Evolutionary conservation across 345 rosid species (phyloP).

Genomic region (Euphorbia peplus): DNA sequence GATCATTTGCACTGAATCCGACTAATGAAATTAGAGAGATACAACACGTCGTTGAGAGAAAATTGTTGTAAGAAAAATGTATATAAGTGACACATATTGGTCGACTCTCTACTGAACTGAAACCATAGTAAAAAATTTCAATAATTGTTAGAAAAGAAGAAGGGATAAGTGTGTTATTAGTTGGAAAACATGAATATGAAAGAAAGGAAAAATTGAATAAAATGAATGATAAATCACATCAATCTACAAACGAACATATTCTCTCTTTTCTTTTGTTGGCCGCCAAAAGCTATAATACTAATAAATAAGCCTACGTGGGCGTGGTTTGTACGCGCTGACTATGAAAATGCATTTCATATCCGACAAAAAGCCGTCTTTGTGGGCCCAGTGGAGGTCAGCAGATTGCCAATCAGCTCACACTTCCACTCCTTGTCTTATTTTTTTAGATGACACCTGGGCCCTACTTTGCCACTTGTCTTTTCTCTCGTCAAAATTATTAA

Average conservation of each 20-base stretch:
- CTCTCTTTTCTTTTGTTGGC: conserved; percentile 21
- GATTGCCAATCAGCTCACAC: conserved; percentile 22
- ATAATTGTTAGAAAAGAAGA: no score
- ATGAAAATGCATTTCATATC: conserved; percentile 30
- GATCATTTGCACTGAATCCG: no score
- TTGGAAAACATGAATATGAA: no score
- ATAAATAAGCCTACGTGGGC: conserved; percentile 46
- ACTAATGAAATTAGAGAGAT: no score
- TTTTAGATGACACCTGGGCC: not conserved
- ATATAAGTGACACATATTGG: no score
- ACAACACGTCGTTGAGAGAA: no score
- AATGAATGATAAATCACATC: conserved; percentile 12
- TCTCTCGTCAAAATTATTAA: conserved; percentile 17
- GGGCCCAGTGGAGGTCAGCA: conserved; percentile 21
- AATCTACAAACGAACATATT: conserved; percentile 50
- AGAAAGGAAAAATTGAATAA: not conserved
- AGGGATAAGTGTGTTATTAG: no score
- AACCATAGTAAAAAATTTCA: no score
- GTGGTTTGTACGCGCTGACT: conserved; percentile 56
- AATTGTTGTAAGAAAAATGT: no score
- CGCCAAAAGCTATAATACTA: conserved; percentile 17
- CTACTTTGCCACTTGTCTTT: not conserved
- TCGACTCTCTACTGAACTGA: no score
- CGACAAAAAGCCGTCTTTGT: conserved; percentile 43
- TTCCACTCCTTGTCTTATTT: not conserved